These are phyloP conservation scores for Plasmodium gonderi DNA, from an alignment of 169 alveolate species.

Conservation along the genomic window DNA sequence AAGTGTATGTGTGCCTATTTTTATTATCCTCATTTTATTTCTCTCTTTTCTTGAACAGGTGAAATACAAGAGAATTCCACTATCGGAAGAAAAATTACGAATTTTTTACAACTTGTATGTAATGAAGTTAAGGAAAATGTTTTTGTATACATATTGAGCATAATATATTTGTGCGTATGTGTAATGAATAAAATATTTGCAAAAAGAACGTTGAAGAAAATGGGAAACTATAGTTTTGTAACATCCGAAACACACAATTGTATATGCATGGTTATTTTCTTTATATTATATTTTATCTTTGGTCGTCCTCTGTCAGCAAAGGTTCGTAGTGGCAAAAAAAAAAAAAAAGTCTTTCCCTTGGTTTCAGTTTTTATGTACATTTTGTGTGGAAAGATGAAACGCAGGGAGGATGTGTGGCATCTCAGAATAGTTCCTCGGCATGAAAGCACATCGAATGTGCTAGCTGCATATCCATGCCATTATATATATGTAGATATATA, in stretches of 20 bases:
- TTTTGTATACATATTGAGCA: not conserved
- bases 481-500: too few relatives aligned
- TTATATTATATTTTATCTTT: not conserved
- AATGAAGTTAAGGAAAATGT: constrained; percentile 8
- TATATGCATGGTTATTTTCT: constrained; percentile 27
- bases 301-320: not conserved
- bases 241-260: constrained; percentile 39
- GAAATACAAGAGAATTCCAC: not conserved
- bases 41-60: not conserved
- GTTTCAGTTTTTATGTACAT: too few relatives aligned
- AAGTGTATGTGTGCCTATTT: too few relatives aligned
- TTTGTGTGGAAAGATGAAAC: too few relatives aligned
- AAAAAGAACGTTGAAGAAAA: constrained; percentile 45
- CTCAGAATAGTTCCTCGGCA: too few relatives aligned
- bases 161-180: constrained; percentile 32
- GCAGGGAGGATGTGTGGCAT: too few relatives aligned
- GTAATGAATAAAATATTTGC: constrained; percentile 59
- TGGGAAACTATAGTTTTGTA: constrained; percentile 58
- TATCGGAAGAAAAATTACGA: not conserved
- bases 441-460: too few relatives aligned
- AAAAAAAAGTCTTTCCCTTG: too few relatives aligned
- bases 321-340: not conserved
- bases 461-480: too few relatives aligned
- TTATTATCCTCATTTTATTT: too few relatives aligned
- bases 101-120: not conserved